phyloP scores from a whole-genome alignment of 2,329 filamentous ascomycete species.

The Zymoseptoria ardabiliae region DNA sequence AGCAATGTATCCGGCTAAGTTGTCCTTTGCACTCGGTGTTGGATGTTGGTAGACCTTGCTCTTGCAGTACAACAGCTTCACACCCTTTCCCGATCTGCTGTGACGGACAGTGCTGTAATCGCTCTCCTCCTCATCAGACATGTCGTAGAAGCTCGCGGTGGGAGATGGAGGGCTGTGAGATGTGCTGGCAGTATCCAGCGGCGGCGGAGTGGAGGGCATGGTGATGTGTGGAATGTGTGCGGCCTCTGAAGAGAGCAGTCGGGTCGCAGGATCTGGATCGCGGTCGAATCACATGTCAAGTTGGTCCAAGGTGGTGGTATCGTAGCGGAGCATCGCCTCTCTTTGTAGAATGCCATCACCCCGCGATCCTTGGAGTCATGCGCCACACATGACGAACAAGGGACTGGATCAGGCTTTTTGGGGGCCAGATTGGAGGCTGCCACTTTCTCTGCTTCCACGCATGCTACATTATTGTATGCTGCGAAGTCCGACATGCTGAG shows the following conservation, averaged over 20 bases:
- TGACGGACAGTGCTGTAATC: slow-evolving; percentile 93
- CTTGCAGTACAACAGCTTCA: slow-evolving; percentile 91
- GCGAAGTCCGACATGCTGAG: not conserved
- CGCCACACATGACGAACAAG: not conserved
- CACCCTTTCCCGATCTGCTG: slow-evolving; percentile 66
- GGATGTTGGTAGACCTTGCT: slow-evolving; percentile 99
- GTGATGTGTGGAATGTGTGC: not conserved
- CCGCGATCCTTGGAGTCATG: not conserved
- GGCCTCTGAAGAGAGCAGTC: not conserved
- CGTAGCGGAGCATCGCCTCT: not conserved
- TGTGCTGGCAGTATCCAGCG: slow-evolving; percentile 7
- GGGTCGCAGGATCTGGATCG: not conserved
- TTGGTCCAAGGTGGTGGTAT: not conserved
- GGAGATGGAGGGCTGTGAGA: slow-evolving; percentile 55
- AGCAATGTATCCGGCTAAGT: slow-evolving; percentile 88
- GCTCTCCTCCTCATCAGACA: slow-evolving; percentile 93
- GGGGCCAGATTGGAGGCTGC: not conserved
- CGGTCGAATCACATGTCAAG: not conserved
- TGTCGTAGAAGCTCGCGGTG: slow-evolving; percentile 81
- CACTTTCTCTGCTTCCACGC: not conserved
- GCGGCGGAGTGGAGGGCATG: slow-evolving; percentile 14
- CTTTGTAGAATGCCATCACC: not conserved
- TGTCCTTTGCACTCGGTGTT: slow-evolving; percentile 86
- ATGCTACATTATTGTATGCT: not conserved
- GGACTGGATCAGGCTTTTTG: not conserved